Evolutionary conservation across 108 stramenopile species (phyloP).

Genomic region (Cylindrotheca fusiformis): DNA sequence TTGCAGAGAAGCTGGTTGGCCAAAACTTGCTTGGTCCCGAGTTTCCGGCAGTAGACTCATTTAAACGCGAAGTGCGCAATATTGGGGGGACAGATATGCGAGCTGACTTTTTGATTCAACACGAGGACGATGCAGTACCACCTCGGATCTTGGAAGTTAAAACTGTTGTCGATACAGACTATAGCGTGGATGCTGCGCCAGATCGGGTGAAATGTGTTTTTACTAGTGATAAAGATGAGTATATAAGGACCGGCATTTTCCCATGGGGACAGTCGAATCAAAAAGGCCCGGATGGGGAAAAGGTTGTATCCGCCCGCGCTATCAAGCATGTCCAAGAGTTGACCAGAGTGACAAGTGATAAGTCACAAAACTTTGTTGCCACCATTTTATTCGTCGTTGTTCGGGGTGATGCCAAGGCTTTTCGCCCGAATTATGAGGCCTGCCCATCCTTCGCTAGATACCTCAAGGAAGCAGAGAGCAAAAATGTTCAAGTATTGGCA

Average conservation of each 20-base stretch:
- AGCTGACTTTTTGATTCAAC: slow-evolving; percentile 41
- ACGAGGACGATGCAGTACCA: slow-evolving; percentile 23
- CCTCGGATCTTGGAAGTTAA: slow-evolving; percentile 56
- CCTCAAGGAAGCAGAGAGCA: slow-evolving; percentile 35
- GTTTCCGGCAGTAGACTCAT: slow-evolving; percentile 28
- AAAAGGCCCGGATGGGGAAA: slow-evolving; percentile 55
- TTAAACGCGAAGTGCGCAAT: slow-evolving; percentile 33
- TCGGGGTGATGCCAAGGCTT: slow-evolving; percentile 43
- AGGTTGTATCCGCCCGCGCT: slow-evolving; percentile 58
- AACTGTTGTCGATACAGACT: slow-evolving; percentile 64
- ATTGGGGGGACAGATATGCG: slow-evolving; percentile 41
- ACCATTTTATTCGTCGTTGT: slow-evolving; percentile 54
- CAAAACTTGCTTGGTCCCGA: slow-evolving; percentile 33
- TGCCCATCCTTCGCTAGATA: slow-evolving; percentile 62
- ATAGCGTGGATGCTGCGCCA: slow-evolving; percentile 11
- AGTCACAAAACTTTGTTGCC: slow-evolving; percentile 22
- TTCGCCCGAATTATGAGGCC: slow-evolving; percentile 50
- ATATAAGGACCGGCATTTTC: slow-evolving; percentile 54
- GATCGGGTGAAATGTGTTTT: slow-evolving; percentile 39
- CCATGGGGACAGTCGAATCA: slow-evolving; percentile 61
- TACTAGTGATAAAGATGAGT: slow-evolving; percentile 25
- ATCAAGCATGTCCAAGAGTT: slow-evolving; percentile 66
- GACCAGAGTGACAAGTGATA: slow-evolving; percentile 23
- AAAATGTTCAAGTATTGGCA: slow-evolving; percentile 46
- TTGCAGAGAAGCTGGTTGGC: slow-evolving; percentile 39